phyloP scores from a whole-genome alignment of 495 filamentous ascomycete species.

The Xylaria sp. region DNA sequence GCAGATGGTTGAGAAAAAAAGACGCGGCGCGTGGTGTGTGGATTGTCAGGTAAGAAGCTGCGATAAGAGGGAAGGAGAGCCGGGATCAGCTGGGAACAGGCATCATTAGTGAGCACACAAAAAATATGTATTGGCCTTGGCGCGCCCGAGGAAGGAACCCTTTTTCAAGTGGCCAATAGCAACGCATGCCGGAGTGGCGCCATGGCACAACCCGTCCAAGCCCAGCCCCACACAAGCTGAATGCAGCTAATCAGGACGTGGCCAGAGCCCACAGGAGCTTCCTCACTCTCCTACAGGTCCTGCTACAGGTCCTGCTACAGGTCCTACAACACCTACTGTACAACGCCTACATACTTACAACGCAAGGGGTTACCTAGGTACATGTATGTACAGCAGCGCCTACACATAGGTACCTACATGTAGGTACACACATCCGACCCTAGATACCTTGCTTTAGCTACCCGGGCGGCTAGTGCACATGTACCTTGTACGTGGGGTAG shows the following conservation, averaged over 20 bases:
- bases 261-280: slow-evolving; percentile 12
- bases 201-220: not conserved
- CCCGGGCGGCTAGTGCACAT: not conserved
- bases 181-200: not conserved
- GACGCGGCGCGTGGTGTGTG: slow-evolving; percentile 25
- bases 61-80: slow-evolving; percentile 21
- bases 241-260: not conserved
- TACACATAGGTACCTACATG: too few relatives aligned
- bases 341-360: too few relatives aligned
- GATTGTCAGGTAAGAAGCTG: slow-evolving; percentile 29
- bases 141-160: slow-evolving; percentile 1
- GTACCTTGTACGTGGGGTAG: not conserved
- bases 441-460: not conserved
- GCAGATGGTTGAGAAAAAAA: slow-evolving; percentile 26
- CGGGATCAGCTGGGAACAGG: slow-evolving; percentile 2
- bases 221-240: not conserved
- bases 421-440: not conserved
- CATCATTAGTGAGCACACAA: slow-evolving; percentile 14
- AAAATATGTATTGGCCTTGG: not conserved
- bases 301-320: not conserved
- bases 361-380: not conserved
- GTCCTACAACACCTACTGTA: not conserved
- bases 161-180: not conserved
- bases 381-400: too few relatives aligned
- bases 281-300: not conserved